Percentiles rank a stretch among this genome's conserved stretches.
Evolutionary conservation across 2,329 filamentous ascomycete genomes (phyloP).

Genomic region (Hirsutella thompsonii): DNA sequence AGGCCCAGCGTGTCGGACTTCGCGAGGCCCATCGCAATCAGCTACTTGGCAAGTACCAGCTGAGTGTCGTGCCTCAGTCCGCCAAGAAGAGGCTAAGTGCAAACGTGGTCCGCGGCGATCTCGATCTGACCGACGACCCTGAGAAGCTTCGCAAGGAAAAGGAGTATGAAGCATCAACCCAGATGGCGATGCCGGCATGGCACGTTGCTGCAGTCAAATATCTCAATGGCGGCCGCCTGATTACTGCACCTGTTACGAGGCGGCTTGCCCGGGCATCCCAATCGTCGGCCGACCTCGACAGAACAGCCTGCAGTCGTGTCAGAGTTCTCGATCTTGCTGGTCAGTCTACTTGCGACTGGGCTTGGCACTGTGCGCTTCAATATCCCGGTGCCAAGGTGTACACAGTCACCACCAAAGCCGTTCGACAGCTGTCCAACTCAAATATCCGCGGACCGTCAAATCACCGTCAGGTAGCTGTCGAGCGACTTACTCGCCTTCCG

Average conservation of each 20-base stretch:
- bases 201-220: conserved; percentile 47
- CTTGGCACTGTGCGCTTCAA: conserved; percentile 80
- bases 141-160: conserved; percentile 56
- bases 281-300: conserved; percentile 29
- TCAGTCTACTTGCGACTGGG: conserved; percentile 81
- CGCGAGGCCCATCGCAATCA: conserved; percentile 63
- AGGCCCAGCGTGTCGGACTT: conserved; percentile 67
- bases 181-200: conserved; percentile 51
- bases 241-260: conserved; percentile 51
- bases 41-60: conserved; percentile 73
- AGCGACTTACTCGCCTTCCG: conserved; percentile 66
- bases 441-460: conserved; percentile 76
- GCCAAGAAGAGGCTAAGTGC: conserved; percentile 59
- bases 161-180: conserved; percentile 66
- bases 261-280: conserved; percentile 42
- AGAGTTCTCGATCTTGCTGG: conserved; percentile 80
- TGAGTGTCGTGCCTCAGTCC: conserved; percentile 54
- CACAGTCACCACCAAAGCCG: conserved; percentile 67
- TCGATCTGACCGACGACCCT: conserved; percentile 47
- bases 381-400: conserved; percentile 79
- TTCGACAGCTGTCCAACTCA: conserved; percentile 57
- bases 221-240: conserved; percentile 51
- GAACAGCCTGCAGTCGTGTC: conserved; percentile 36
- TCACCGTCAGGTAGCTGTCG: conserved; percentile 70
- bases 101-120: conserved; percentile 63